Evolutionary conservation across 495 filamentous ascomycete genomes (phyloP), one percentile per base, ranked within the genome.

Genomic region (Neurospora terricola): DNA sequence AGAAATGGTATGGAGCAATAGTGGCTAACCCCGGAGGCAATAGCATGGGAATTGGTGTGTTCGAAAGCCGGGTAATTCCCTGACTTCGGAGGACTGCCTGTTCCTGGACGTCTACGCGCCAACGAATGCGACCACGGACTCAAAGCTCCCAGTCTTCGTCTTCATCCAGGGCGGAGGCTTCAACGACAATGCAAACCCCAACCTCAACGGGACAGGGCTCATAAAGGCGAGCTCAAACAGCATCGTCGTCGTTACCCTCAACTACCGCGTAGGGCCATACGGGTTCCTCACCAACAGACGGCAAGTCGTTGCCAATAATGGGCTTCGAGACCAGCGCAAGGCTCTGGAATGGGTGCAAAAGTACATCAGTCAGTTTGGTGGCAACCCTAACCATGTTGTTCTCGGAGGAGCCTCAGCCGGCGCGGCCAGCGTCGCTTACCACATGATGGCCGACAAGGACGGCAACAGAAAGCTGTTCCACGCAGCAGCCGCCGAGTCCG

Each of bases 161-260:
- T 93, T 87, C 76, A 90, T 94, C 69, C 90, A 92, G 76, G 91
- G 91, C 21, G 91, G 91, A 36, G 82, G 91, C 8, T 93, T 91
- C 80, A 89, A 87, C 27, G 59, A 68, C 1, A 84, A 89, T 74
- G 83, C 86, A 34, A 91, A 91, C 78, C 79, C 87, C 0, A 90
- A 92, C 77, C 86, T 87, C 74, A 89, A 93, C 76, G 91, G 87
- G 0, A 86, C 83, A 4, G 83, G 83, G 9, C 80, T 93, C n/a
- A 82, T 93, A 71, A 69, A 82, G 75, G 88, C 87, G 0, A 87
- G 88, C 8, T 83, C 82, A 5, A 79, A 83, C 71, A 82, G 85
- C 48, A 89, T 94, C 54, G 81, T 94, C 1, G 83, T 93, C 6
- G 89, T 94, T 16, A 91, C 85, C 45, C 89, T 93, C 82, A 94